Conservation (phyloP, 805 yeast species). For the Kuraishia borneana region DNA sequence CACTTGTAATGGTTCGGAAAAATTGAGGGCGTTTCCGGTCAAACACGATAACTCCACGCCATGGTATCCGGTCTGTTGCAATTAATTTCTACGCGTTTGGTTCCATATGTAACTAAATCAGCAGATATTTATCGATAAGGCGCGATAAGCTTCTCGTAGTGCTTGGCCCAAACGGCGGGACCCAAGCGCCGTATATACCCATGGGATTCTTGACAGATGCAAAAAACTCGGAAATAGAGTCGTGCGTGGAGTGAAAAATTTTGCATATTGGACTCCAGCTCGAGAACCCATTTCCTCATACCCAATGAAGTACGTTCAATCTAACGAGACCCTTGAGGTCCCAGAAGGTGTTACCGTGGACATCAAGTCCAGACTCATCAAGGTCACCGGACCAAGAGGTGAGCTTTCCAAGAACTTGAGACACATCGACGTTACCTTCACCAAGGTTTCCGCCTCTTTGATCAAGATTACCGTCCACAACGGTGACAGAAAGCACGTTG, state of each 20-base stretch:
- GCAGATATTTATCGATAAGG: too few species aligned
- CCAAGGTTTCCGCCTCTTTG: slow-evolving; percentile 58
- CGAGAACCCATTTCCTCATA: not conserved
- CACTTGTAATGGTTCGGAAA: not conserved
- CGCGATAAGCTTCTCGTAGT: too few species aligned
- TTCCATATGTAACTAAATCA: too few species aligned
- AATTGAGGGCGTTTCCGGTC: not conserved
- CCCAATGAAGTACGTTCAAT: slow-evolving; percentile 50
- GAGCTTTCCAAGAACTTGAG: slow-evolving; percentile 78
- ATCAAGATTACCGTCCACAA: slow-evolving; percentile 90
- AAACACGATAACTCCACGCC: not conserved
- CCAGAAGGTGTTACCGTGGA: slow-evolving; percentile 91
- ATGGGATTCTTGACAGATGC: not conserved
- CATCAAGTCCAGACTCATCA: slow-evolving; percentile 85
- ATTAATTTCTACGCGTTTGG: too few species aligned
- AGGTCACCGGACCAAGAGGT: slow-evolving; percentile 98
- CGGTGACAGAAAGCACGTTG: slow-evolving; percentile 99
- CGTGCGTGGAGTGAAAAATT: not conserved
- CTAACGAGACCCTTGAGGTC: slow-evolving; percentile 44
- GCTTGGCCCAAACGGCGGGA: too few species aligned
- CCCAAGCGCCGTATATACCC: not conserved
- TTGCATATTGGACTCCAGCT: not conserved
- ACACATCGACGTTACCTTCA: slow-evolving; percentile 92
- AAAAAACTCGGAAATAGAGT: not conserved
- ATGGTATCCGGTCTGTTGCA: too few species aligned